Evolutionary conservation across 1,284 basidiomycete genomes (phyloP), one percentile per base, ranked within the genome.

Genomic region (Naganishia sp.): DNA sequence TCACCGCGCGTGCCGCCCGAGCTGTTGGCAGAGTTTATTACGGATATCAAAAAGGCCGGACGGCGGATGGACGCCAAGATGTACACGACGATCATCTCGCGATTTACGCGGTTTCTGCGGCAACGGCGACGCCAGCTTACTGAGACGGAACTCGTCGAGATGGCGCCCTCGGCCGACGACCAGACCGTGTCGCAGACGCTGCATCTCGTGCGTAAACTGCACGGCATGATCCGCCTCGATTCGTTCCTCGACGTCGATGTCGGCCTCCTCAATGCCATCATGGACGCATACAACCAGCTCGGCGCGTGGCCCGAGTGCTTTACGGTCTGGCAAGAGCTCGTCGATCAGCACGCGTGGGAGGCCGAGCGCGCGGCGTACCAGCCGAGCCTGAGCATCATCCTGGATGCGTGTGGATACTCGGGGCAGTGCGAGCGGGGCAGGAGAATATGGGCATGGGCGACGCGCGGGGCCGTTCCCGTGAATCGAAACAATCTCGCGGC

Each of bases 221-320:
- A 96, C 75, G 86, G 90, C 68, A 82, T 88, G 62, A 83, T 96
- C 71, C 88, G 87, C 53, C 82, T 93, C 49, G 92, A 96, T 73
- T 83, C 87, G 10, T 83, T 84, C 21, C 81, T 95, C 68, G 84
- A 85, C 23, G 90, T 91, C 2, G 89, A 94, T 72, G 82, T 86
- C 13, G 79, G 82, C 1, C 82, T 94, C n/a, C 87, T 90, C 83
- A 95, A 94, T 74, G 86, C 90, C 71, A 82, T 97, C 66, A 92
- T 97, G 90, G 87, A 91, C 75, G 88, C 91, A 1, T 97, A 96
- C 79, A 87, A 90, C 71, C 86, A 87, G 25, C 83, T 87, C 4
- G 87, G 86, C 3, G 86, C 85, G 64, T 88, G 87, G 67, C 81
- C 80, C 0, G 87, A 90, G 68, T 88, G 90, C 9, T 86, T 87